Evolutionary conservation across 1,139 yeast genomes (phyloP).

Genomic region (Yamadazyma dendronema): DNA sequence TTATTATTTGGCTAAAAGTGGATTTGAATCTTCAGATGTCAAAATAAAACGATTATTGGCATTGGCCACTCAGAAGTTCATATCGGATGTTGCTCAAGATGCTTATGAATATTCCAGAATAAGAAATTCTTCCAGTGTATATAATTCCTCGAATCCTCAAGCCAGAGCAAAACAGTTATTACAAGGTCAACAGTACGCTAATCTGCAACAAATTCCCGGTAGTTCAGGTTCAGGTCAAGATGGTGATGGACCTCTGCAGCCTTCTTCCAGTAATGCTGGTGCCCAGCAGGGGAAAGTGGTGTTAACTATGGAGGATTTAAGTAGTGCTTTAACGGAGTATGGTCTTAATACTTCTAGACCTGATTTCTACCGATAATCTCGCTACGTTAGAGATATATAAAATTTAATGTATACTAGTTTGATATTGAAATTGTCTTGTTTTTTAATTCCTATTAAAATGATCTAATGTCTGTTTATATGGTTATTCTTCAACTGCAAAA

Average conservation of each 20-base stretch:
- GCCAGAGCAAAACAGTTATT: conserved; percentile 76
- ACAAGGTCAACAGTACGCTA: conserved; percentile 63
- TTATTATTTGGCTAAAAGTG: conserved; percentile 84
- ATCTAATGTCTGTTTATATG: no score
- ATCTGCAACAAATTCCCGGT: conserved; percentile 42
- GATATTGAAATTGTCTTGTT: neutral
- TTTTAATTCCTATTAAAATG: neutral
- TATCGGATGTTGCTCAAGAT: conserved; percentile 92
- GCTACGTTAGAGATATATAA: no score
- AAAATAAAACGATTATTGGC: conserved; percentile 85
- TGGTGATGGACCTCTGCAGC: conserved; percentile 35
- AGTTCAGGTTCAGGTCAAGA: conserved; percentile 28
- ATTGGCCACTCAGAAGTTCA: conserved; percentile 91
- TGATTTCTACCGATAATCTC: conserved; percentile 70
- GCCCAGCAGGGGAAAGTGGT: conserved; percentile 73
- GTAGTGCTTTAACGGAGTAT: conserved; percentile 86
- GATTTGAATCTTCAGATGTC: conserved; percentile 78
- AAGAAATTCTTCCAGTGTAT: conserved; percentile 78
- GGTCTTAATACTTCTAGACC: conserved; percentile 91
- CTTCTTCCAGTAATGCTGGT: conserved; percentile 45
- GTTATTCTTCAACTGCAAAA: no score
- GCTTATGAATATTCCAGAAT: conserved; percentile 95
- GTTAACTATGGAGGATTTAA: conserved; percentile 83
- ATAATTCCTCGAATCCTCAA: conserved; percentile 82
- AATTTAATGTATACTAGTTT: conserved; percentile 6